Conservation (phyloP, 2,329 filamentous ascomycete genomes). For the Aspergillus caelatus region DNA sequence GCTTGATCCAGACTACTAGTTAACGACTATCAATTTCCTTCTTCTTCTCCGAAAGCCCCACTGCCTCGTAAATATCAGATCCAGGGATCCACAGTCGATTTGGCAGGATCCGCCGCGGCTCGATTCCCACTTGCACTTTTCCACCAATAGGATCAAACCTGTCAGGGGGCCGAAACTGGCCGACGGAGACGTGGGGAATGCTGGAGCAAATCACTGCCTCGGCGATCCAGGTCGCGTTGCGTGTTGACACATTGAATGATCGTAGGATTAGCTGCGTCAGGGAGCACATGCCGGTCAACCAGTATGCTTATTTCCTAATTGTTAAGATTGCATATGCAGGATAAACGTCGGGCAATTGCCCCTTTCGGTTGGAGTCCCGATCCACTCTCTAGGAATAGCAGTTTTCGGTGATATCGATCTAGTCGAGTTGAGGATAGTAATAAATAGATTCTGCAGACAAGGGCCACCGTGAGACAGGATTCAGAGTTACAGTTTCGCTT, state of each 20-base stretch:
- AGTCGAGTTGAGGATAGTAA: neutral
- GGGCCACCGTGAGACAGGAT: neutral
- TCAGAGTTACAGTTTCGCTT: neutral
- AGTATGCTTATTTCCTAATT: neutral
- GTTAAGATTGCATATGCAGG: neutral
- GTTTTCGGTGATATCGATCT: neutral
- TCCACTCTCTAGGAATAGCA: neutral
- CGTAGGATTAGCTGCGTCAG: neutral
- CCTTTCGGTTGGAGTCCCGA: neutral
- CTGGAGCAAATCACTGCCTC: neutral
- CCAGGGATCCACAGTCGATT: neutral
- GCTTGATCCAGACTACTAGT: neutral
- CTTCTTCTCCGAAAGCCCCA: neutral
- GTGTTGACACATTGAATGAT: neutral
- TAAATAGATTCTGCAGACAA: neutral
- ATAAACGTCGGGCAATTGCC: neutral
- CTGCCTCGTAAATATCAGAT: neutral
- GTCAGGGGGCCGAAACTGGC: neutral
- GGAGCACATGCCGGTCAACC: neutral
- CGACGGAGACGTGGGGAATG: neutral
- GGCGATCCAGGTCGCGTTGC: neutral
- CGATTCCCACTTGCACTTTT: neutral
- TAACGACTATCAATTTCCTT: slow-evolving; percentile 6
- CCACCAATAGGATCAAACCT: neutral
- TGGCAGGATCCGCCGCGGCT: neutral